phyloP scores from a whole-genome alignment of 1,284 basidiomycete species.

The Microbotryum scabiosae region DNA sequence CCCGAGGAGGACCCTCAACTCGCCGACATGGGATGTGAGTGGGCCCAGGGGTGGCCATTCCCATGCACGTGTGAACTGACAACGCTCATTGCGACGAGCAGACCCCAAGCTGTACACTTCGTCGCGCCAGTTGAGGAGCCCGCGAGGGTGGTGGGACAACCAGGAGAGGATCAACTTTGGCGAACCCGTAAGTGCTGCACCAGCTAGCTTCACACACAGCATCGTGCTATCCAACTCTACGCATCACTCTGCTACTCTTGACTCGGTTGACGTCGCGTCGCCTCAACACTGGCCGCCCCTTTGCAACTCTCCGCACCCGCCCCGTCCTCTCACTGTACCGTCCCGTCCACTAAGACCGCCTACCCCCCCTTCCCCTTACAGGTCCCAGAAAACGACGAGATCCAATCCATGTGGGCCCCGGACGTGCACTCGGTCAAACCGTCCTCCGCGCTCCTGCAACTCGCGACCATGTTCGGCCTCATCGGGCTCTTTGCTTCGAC shows the following conservation, averaged over 20 bases:
- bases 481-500: slow-evolving; percentile 28
- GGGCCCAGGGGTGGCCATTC: background rate
- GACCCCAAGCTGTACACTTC: slow-evolving; percentile 27
- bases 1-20: slow-evolving; percentile 31
- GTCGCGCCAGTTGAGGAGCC: slow-evolving; percentile 26
- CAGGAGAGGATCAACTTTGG: slow-evolving; percentile 35
- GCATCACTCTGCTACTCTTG: too few relatives aligned
- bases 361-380: slow-evolving; percentile 1
- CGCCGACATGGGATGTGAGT: slow-evolving; percentile 21
- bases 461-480: slow-evolving; percentile 24
- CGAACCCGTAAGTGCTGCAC: slow-evolving; percentile 26
- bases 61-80: background rate
- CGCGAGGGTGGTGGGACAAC: slow-evolving; percentile 31
- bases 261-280: too few relatives aligned
- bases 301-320: too few relatives aligned
- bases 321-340: too few relatives aligned
- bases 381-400: slow-evolving; percentile 36
- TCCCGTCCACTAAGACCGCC: too few relatives aligned
- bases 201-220: background rate
- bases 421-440: slow-evolving; percentile 34
- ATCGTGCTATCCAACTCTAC: background rate
- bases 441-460: slow-evolving; percentile 30
- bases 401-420: slow-evolving; percentile 35
- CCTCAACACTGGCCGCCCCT: too few relatives aligned
- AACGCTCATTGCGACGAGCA: background rate